Conservation (phyloP, 106 monocot species). For the Cymbidium sinense region DNA sequence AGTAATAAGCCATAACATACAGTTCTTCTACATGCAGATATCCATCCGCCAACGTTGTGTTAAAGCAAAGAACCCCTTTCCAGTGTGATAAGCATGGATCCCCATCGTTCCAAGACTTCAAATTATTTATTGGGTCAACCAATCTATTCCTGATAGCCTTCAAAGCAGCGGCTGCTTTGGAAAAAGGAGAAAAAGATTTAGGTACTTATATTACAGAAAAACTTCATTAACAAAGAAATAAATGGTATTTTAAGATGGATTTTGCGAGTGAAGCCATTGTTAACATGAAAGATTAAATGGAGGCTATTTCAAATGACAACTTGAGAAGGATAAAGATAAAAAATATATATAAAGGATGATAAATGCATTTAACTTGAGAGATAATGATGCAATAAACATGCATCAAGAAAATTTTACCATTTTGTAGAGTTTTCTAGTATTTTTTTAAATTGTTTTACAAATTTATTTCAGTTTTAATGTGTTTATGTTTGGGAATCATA, state of each 20-base stretch:
- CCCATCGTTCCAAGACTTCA: conserved; percentile 45
- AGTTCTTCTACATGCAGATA: conserved; percentile 73
- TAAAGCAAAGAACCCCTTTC: conserved; percentile 71
- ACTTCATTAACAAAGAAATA: background rate
- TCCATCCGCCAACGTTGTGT: conserved; percentile 52
- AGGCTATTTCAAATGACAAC: background rate
- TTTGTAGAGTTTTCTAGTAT: no score
- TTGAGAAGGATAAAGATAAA: background rate
- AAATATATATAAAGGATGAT: background rate
- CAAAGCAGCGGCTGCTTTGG: conserved; percentile 59
- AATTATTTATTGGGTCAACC: conserved; percentile 40
- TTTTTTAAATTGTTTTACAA: no score
- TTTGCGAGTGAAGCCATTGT: background rate
- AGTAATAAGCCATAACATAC: conserved; percentile 36
- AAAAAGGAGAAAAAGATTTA: background rate
- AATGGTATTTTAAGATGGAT: background rate
- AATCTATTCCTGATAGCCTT: conserved; percentile 33
- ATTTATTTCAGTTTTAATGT: no score
- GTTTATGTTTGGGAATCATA: no score
- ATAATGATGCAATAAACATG: no score
- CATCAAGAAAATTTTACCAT: no score
- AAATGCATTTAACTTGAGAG: background rate
- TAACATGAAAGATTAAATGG: background rate
- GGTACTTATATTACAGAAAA: background rate
- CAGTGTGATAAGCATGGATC: conserved; percentile 83